Base-by-base conservation (phyloP, 1,284 basidiomycete species). In the Naganishia albida region DNA sequence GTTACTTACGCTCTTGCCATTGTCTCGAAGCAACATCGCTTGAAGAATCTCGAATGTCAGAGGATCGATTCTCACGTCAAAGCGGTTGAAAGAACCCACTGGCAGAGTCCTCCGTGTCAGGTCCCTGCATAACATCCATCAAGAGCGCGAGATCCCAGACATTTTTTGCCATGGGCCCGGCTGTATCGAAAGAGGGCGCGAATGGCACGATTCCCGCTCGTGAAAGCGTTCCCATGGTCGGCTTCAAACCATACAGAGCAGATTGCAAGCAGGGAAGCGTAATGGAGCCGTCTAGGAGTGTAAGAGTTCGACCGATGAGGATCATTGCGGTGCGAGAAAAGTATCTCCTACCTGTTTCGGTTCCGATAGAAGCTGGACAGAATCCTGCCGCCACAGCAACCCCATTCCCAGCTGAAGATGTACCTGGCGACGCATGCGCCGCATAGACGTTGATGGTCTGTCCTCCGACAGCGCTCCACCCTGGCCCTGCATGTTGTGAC, bases 361-460 rank as follows among this genome's bases (percentile, higher is more conserved):
- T 65, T 20, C 63, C 63, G 23, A 65, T 46, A 2, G 63, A 65
- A 23, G 63, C 63, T n/a, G 63, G 63, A 48, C 63, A 65, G 54
- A 65, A 65, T 46, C 63, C 63, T 20, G 63, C 63, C 10, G 63
- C 63, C 3, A 65, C 63, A 10, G 63, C 54, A 3, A 65, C 63
- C 8, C 63, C 63, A 25, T 65, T 65, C 3, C 63, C 63, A 25
- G 51, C 60, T 20, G 68, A 69, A 43, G 66, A 67, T 10, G 68
- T 67, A 38, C 68, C 68, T 15, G 68, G 68, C 23, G 66, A 67
- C 7, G 66, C 66, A 46, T 69, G 68, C 0, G 68, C 60, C n/a
- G 68, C 68, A 55, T 69, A 69, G 23, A 67, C 68, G 55, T 67
- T 69, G 38, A 69, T 50, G 2, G 68, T 69, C 56, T 69, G 68